Percentiles rank a stretch among this genome's conserved stretches.
Conservation (phyloP, 495 filamentous ascomycete genomes). For the Neurospora sublineolata region DNA sequence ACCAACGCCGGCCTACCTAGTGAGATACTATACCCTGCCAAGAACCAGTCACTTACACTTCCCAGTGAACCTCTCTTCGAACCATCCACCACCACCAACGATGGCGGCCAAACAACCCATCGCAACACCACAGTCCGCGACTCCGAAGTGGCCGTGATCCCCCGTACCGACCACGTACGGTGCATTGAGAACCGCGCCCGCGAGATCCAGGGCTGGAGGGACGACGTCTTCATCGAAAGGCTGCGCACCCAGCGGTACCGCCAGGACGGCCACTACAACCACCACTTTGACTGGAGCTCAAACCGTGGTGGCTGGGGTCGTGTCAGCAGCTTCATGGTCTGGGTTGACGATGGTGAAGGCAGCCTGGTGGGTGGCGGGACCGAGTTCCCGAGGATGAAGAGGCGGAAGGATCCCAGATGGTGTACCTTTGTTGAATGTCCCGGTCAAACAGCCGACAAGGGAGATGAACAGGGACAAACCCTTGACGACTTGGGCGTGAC, state of each 20-base stretch:
- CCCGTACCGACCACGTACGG: conserved; percentile 27
- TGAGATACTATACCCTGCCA: not conserved
- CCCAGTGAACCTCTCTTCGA: conserved; percentile 29
- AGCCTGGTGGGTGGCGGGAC: conserved; percentile 31
- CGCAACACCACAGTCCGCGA: conserved; percentile 29
- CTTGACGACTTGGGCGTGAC: conserved; percentile 18
- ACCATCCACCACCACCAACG: conserved; percentile 32
- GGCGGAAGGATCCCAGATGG: conserved; percentile 23
- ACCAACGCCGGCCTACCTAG: too few species aligned
- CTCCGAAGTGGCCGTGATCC: conserved; percentile 37
- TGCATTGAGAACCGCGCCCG: conserved; percentile 33
- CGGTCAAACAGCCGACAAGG: not conserved
- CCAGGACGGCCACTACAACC: conserved; percentile 27
- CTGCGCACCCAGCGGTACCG: conserved; percentile 34
- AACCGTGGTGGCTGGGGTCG: conserved; percentile 32
- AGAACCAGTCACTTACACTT: not conserved
- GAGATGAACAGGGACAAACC: not conserved
- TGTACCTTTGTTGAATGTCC: conserved; percentile 34
- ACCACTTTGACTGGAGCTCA: conserved; percentile 38
- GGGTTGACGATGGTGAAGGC: conserved; percentile 24
- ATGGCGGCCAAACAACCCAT: conserved; percentile 22
- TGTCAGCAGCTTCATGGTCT: conserved; percentile 38
- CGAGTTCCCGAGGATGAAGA: conserved; percentile 28
- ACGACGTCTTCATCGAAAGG: conserved; percentile 33
- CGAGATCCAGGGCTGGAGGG: conserved; percentile 35